Evolutionary conservation across 2,329 filamentous ascomycete genomes (phyloP), one percentile per base, ranked within the genome.

Genomic region (Diaporthe caulivora): DNA sequence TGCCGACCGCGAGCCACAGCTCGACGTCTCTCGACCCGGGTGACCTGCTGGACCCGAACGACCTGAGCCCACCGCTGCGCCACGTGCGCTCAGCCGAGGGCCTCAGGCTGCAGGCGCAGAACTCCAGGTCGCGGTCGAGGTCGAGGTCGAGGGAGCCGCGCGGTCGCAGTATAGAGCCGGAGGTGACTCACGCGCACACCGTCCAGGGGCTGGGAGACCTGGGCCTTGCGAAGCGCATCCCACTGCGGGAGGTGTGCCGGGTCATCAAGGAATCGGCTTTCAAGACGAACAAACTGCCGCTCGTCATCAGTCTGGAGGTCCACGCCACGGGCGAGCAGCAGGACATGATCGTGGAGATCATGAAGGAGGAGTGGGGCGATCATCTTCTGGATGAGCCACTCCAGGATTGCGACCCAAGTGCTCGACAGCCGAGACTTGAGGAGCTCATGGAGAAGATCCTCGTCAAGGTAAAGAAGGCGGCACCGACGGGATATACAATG

Each of bases 261-360:
- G 92, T 93, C 0, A 93, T 98, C 75, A 88, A 89, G 51, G 91
- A 97, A 72, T 91, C 91, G 74, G 95, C 95, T 0, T 98, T 98
- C 78, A 85, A 90, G 37, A 89, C 86, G 9, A 95, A 90, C 74
- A 89, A 93, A 69, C 86, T 98, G 26, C 97, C 97, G 0, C 86
- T 99, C 51, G 97, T 98, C 73, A 91, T 98, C 76, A 98, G 95
- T 81, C 87, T 98, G 8, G 97, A 99, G 82, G 94, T 98, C 0
- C 96, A 98, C 81, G 93, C 95, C 18, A 90, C 92, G 75, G 85
- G 88, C 1, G 91, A 94, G 70, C 96, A 98, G 82, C 97, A 99
- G 82, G 91, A 95, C 76, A 89, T 93, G 67, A 98, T 98, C 94
- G 95, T 98, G 15, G 90, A 94, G 72, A 97, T 98, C 76, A 98